Conservation (phyloP, 2,329 filamentous ascomycete genomes). For the Eutypella sp. region DNA sequence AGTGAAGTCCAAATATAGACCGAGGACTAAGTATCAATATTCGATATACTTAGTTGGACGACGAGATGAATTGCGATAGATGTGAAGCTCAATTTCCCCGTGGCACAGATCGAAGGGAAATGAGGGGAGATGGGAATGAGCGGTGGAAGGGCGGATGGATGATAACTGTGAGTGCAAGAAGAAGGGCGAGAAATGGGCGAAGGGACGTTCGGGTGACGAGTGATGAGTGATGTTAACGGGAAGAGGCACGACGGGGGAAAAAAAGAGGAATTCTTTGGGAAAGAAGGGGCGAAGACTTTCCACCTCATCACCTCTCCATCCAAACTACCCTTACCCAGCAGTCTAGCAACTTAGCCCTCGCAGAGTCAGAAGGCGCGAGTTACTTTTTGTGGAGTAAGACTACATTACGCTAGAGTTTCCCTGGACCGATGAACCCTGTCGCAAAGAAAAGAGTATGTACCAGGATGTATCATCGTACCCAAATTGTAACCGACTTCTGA, state of each 20-base stretch:
- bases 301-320: slow-evolving; percentile 1
- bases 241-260: slow-evolving; percentile 1
- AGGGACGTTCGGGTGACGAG: background rate
- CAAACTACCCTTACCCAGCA: slow-evolving; percentile 10
- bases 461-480: slow-evolving; percentile 1
- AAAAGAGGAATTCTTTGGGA: slow-evolving; percentile 6
- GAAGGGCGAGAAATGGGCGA: no score
- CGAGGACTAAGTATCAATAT: background rate
- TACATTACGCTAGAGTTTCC: no score
- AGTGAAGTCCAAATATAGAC: background rate
- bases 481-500: background rate
- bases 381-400: background rate
- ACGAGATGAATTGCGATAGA: background rate
- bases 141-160: background rate
- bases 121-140: background rate
- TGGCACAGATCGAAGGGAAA: background rate
- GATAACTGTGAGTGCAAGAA: no score
- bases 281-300: slow-evolving; percentile 8
- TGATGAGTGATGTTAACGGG: slow-evolving; percentile 5
- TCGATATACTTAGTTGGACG: background rate
- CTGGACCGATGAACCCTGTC: background rate
- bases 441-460: background rate
- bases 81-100: background rate
- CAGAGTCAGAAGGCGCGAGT: slow-evolving; percentile 1
- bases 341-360: no score